Evolutionary conservation across 225 moss, liverwort and hornwort species (phyloP), one percentile per base, ranked within the genome.

Genomic region (Thuidium tamariscinum): DNA sequence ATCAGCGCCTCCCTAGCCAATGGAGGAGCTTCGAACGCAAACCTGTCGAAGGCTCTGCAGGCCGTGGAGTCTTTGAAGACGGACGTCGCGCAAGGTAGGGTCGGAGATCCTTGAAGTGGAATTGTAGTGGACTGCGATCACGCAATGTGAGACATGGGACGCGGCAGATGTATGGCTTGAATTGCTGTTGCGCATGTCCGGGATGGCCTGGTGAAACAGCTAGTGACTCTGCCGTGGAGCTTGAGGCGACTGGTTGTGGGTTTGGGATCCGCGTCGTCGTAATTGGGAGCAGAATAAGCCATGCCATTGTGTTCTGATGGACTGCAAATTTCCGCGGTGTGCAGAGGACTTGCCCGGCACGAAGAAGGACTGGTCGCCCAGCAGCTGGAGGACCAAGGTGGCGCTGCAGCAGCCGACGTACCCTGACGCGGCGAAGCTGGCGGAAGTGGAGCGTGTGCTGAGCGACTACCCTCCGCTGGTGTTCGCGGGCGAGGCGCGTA

Each of bases 401-500:
- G 95, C 96, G 15, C 84, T 94, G 68, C 96, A 96, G 90, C 88
- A 94, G 80, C 96, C 96, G 27, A 84, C 74, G 15, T 96, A 96
- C 80, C 94, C 93, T 21, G 92, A 95, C 48, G 36, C 84, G 1
- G 89, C 52, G 67, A 89, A 93, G 42, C 90, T 96, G 59, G 88
- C 78, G 82, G 74, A 54, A 26, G 92, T 93, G 34, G 92, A 90
- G 65, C 48, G 82, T 2, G 54, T 91, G 60, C 81, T 96, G 60
- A 85, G 90, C 19, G 90, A 88, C 74, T 95, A 83, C 68, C 96
- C 96, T 13, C 96, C 96, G 20, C 89, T 96, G 36, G 96, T 96
- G 63, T 96, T 96, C 57, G 96, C 96, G 3, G 96, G 95, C 80
- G 96, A 96, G 90, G 96, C 95, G 21, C 81, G 96, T 34, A 86